Percentiles rank a stretch among this genome's conserved stretches.
Conservation (phyloP, 208 protist genomes). For the Leptomonas pyrrhocoris region DNA sequence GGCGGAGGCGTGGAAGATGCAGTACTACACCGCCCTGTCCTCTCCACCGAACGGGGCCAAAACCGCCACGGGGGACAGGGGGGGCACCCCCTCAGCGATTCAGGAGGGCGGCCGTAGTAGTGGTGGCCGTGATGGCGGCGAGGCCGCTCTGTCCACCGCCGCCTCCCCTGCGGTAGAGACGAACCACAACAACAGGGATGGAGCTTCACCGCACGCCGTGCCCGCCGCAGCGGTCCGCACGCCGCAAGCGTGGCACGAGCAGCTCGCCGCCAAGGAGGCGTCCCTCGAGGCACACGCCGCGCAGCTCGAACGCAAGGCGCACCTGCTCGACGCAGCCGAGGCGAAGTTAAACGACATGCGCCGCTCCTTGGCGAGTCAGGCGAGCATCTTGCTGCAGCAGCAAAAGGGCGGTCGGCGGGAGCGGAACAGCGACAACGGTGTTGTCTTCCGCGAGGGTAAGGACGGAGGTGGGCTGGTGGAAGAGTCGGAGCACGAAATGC, state of each 20-base stretch:
- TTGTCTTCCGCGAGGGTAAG: constrained; percentile 8
- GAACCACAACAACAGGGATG: neutral
- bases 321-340: constrained; percentile 53
- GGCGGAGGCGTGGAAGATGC: constrained; percentile 52
- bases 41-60: neutral
- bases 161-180: neutral
- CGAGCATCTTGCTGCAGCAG: constrained; percentile 51
- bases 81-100: no score
- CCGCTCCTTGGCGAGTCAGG: constrained; percentile 63
- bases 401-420: constrained; percentile 13
- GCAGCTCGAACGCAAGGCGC: constrained; percentile 42
- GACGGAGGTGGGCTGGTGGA: neutral
- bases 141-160: neutral
- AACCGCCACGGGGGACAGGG: no score
- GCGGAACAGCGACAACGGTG: constrained; percentile 1
- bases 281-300: constrained; percentile 19
- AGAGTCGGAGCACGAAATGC: constrained; percentile 11
- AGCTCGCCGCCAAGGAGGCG: constrained; percentile 24
- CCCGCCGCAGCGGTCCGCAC: constrained; percentile 3
- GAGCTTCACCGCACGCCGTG: neutral
- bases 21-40: constrained; percentile 32
- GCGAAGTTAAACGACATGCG: constrained; percentile 63
- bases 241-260: constrained; percentile 21
- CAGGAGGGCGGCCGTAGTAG: neutral
- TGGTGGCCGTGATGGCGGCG: neutral